A percentile compares a stretch with the other conserved stretches of the same genome.
These are phyloP conservation scores for Gelatoporia subvermispora DNA, from an alignment of 768 basidiomycete species.

Conservation along the genomic window DNA sequence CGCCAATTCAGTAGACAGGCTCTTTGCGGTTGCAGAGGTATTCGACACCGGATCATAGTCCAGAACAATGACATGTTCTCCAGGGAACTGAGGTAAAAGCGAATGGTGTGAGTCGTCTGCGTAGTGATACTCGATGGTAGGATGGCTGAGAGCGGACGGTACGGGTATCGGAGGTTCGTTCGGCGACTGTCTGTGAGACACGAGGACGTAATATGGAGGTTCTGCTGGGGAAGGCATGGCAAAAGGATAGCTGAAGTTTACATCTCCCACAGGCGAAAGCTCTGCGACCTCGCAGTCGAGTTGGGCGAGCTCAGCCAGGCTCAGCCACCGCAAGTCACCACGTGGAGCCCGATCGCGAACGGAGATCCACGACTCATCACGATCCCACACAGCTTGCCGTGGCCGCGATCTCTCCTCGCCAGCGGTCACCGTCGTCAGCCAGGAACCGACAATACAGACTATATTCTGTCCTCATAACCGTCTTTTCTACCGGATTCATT, in stretches of 20 bases:
- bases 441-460: too few relatives aligned
- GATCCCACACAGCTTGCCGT: too few relatives aligned
- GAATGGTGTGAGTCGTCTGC: slow-evolving; percentile 70
- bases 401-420: too few relatives aligned
- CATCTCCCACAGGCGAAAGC: too few relatives aligned
- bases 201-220: slow-evolving; percentile 65
- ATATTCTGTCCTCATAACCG: too few relatives aligned
- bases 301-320: too few relatives aligned
- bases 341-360: too few relatives aligned
- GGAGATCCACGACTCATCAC: too few relatives aligned
- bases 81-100: slow-evolving; percentile 51
- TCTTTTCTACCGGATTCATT: too few relatives aligned
- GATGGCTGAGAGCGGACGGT: slow-evolving; percentile 50
- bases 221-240: slow-evolving; percentile 11
- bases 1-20: slow-evolving; percentile 41
- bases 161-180: slow-evolving; percentile 31
- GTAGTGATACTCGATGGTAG: slow-evolving; percentile 77
- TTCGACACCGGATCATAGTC: slow-evolving; percentile 51
- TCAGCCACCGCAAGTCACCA: too few relatives aligned
- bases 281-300: too few relatives aligned
- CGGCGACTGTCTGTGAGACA: slow-evolving; percentile 51
- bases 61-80: slow-evolving; percentile 72
- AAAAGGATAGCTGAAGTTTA: background rate
- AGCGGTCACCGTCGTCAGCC: too few relatives aligned
- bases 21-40: slow-evolving; percentile 42